Evolutionary conservation across 2,329 filamentous ascomycete genomes (phyloP).

Genomic region (Parascedosporium putredinis): DNA sequence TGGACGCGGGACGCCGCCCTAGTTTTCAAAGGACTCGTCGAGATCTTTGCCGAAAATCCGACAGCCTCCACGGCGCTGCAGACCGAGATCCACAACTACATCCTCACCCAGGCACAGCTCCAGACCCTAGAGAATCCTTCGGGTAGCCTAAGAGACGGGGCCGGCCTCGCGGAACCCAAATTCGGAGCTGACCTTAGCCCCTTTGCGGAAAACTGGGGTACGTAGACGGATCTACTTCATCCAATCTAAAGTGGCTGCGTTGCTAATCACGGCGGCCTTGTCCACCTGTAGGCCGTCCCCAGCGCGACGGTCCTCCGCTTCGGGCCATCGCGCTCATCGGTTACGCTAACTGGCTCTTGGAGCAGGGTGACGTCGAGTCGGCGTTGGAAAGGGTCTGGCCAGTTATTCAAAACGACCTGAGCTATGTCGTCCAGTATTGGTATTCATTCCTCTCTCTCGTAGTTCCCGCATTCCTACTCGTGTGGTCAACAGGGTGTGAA

Average conservation of each 20-base stretch:
- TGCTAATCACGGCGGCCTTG: background rate
- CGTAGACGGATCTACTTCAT: background rate
- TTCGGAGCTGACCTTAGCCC: constrained; percentile 53
- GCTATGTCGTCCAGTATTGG: constrained; percentile 66
- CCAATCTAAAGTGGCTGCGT: background rate
- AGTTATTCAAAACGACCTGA: constrained; percentile 63
- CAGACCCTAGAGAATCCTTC: constrained; percentile 62
- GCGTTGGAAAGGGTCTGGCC: constrained; percentile 56
- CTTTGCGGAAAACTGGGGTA: constrained; percentile 54
- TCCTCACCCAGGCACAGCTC: constrained; percentile 54
- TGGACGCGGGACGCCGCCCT: constrained; percentile 70
- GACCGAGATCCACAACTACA: constrained; percentile 54
- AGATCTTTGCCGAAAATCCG: constrained; percentile 42
- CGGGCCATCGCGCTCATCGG: constrained; percentile 62
- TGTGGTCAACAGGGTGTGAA: too few species aligned
- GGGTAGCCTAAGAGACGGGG: constrained; percentile 37
- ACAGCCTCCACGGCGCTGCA: constrained; percentile 49
- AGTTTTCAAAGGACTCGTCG: constrained; percentile 57
- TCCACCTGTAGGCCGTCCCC: constrained; percentile 49
- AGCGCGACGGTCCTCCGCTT: constrained; percentile 69
- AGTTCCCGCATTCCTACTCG: too few species aligned
- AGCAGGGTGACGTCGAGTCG: constrained; percentile 50
- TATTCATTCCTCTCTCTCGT: background rate
- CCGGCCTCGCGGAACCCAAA: constrained; percentile 61
- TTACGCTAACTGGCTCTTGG: constrained; percentile 63